These are phyloP conservation scores for Phycomyces nitens DNA, from an alignment of 192 early-diverging fungal genomes.

Conservation along the genomic window DNA sequence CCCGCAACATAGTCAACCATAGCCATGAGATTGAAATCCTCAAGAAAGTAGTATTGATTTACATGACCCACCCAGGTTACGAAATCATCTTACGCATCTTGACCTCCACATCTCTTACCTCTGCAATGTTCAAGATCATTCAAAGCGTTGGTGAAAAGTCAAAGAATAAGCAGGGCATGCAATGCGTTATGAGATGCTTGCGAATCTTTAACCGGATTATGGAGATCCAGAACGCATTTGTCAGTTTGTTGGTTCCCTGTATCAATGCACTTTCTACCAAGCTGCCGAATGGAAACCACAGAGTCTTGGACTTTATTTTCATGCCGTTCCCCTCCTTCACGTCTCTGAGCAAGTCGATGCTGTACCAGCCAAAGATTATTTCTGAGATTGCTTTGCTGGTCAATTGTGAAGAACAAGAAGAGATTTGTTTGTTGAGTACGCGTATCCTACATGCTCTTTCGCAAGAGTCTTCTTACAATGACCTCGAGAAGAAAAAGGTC, in stretches of 20 bases:
- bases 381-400: conserved; percentile 72
- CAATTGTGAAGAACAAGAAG: conserved; percentile 61
- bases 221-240: conserved; percentile 72
- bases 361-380: conserved; percentile 64
- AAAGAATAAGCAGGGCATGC: conserved; percentile 33
- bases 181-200: conserved; percentile 46
- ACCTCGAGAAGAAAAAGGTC: conserved; percentile 38
- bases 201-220: conserved; percentile 65
- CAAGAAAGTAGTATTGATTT: conserved; percentile 10
- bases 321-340: conserved; percentile 50
- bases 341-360: conserved; percentile 76
- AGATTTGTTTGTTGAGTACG: conserved; percentile 69
- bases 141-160: conserved; percentile 9
- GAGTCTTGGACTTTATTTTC: conserved; percentile 36
- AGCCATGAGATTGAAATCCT: not conserved
- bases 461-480: conserved; percentile 63
- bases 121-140: conserved; percentile 68
- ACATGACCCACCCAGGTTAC: conserved; percentile 75
- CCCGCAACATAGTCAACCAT: not conserved
- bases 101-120: conserved; percentile 67
- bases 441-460: conserved; percentile 71
- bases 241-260: conserved; percentile 59
- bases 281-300: conserved; percentile 31
- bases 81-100: conserved; percentile 75
- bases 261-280: conserved; percentile 33